Conservation (phyloP, 108 stramenopile genomes). For the Cyclotella sp. region DNA sequence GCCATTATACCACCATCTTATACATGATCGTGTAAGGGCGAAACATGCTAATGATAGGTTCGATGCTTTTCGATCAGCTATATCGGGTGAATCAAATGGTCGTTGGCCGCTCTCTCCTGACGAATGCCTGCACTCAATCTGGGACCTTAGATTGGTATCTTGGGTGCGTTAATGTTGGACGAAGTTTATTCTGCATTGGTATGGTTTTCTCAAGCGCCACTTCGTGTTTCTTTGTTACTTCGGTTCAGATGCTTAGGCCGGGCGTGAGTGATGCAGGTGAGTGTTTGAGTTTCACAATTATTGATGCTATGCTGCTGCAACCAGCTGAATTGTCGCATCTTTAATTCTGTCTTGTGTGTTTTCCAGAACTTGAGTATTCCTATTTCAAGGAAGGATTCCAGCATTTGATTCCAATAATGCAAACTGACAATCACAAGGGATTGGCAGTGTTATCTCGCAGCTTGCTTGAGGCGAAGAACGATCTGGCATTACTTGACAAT, state of each 20-base stretch:
- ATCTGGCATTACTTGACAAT: conserved; percentile 37
- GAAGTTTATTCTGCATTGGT: not conserved
- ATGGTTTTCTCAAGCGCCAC: not conserved
- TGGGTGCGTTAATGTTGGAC: conserved; percentile 20
- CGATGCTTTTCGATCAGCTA: conserved; percentile 14
- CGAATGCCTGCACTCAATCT: conserved; percentile 38
- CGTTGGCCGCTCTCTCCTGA: conserved; percentile 2
- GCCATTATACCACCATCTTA: conserved; percentile 45
- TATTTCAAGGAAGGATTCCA: conserved; percentile 35
- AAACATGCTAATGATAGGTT: not conserved
- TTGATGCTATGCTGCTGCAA: not conserved
- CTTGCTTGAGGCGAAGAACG: conserved; percentile 29
- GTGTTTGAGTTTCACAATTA: not conserved
- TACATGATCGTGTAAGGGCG: conserved; percentile 26
- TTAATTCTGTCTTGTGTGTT: not conserved
- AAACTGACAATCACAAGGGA: not conserved
- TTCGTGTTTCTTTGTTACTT: not conserved
- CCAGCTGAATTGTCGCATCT: not conserved
- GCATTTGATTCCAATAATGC: conserved; percentile 33
- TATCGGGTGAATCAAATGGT: conserved; percentile 13
- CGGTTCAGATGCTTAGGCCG: conserved; percentile 37
- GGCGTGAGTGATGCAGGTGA: conserved; percentile 28
- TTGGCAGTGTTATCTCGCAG: conserved; percentile 29
- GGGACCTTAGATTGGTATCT: conserved; percentile 50
- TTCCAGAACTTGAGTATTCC: conserved; percentile 40